A percentile compares a stretch with the other conserved stretches of the same genome.
Evolutionary conservation across 225 moss, liverwort and hornwort species (phyloP).

Genomic region (Physcomitrellopsis africana): DNA sequence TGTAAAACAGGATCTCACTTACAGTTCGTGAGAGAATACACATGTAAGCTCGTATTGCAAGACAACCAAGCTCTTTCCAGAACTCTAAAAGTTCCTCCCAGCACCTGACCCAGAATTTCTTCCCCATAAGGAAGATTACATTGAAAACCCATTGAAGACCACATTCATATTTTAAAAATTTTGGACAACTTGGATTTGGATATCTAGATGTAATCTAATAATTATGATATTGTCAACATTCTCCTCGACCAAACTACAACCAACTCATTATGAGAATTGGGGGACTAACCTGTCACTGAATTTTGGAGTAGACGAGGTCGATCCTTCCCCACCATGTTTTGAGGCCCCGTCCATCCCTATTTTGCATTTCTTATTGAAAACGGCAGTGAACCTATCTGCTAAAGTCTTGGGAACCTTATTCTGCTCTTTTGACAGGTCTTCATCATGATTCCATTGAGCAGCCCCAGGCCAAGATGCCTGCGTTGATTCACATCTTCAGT

Average conservation of each 20-base stretch:
- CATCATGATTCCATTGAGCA: slow-evolving; percentile 43
- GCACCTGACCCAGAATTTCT: background rate
- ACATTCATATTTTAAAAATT: background rate
- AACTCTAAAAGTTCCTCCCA: background rate
- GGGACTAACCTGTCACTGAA: slow-evolving; percentile 45
- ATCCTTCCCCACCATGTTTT: slow-evolving; percentile 47
- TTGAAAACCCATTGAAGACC: too few relatives aligned
- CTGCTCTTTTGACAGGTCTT: slow-evolving; percentile 56
- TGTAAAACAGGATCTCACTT: background rate
- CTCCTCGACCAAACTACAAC: background rate
- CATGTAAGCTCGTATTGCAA: background rate
- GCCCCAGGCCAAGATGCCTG: slow-evolving; percentile 46
- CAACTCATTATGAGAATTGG: background rate
- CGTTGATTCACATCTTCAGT: slow-evolving; percentile 21
- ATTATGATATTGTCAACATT: background rate
- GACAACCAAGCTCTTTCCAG: background rate
- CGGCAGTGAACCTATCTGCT: slow-evolving; percentile 63
- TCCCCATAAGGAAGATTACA: background rate
- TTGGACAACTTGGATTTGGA: too few relatives aligned
- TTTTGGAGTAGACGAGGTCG: slow-evolving; percentile 43
- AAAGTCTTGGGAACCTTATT: slow-evolving; percentile 56
- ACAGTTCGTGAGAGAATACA: background rate
- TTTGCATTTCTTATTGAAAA: slow-evolving; percentile 67
- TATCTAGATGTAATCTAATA: background rate
- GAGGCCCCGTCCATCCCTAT: slow-evolving; percentile 31